A percentile compares a stretch with the other conserved stretches of the same genome.
phyloP scores from a whole-genome alignment of 768 basidiomycete genomes.

The Mrakia blollopis region DNA sequence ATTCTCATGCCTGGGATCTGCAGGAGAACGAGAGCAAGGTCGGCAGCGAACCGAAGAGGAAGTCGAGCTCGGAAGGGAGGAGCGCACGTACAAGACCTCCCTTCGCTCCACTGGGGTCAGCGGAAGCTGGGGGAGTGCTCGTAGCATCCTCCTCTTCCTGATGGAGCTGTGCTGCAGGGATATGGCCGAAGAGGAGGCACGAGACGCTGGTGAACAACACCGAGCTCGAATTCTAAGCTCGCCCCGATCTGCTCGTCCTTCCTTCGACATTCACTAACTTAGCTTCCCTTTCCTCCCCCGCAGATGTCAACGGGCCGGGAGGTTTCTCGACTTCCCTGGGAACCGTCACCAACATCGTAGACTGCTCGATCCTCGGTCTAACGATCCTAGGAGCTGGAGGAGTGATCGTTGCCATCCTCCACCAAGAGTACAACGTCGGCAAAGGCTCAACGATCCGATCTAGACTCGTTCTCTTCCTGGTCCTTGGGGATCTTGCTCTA shows the following conservation, averaged over 20 bases:
- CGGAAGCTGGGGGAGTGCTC: too few species aligned
- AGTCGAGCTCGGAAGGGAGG: too few species aligned
- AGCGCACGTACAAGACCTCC: too few species aligned
- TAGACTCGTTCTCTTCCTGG: constrained; percentile 31
- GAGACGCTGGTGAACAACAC: too few species aligned
- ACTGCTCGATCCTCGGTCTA: constrained; percentile 19
- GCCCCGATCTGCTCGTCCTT: not conserved
- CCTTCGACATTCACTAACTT: not conserved
- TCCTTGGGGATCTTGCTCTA: constrained; percentile 27
- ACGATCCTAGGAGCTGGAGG: constrained; percentile 30
- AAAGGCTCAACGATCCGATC: constrained; percentile 28
- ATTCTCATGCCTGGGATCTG: too few species aligned
- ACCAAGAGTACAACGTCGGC: constrained; percentile 28
- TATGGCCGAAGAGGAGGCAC: too few species aligned
- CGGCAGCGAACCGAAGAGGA: too few species aligned
- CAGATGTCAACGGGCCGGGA: not conserved
- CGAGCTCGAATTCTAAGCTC: not conserved
- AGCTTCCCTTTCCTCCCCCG: not conserved
- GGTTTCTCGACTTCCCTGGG: constrained; percentile 21
- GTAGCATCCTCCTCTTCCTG: too few species aligned
- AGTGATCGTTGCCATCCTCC: constrained; percentile 21
- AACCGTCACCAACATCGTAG: constrained; percentile 25
- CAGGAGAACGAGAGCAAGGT: too few species aligned
- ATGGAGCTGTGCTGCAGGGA: too few species aligned
- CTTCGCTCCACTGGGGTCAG: too few species aligned